Evolutionary conservation across 2,329 filamentous ascomycete species (phyloP), one percentile per base, ranked within the genome.

Genomic region (Dactylellina leptospora): DNA sequence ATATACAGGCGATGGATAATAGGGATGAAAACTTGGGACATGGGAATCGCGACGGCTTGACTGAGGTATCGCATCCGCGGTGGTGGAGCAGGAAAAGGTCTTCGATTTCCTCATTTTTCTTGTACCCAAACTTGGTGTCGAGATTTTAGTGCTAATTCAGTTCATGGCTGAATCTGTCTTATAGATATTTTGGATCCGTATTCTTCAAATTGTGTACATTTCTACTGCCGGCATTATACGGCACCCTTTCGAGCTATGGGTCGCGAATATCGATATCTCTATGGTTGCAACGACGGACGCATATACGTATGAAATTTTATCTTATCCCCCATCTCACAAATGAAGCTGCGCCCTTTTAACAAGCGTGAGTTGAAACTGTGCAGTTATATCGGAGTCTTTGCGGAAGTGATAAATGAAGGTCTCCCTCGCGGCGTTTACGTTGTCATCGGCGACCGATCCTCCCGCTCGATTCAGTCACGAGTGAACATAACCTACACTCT

Each of bases 391-490:
- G 83, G 84, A 18, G 84, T 87, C 0, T 82, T 90, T 0, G 85
- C 84, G 0, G 87, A 91, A 77, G 87, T 90, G 0, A 78, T 92
- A 13, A 91, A 91, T 74, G 89, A 92, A 77, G 88, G 89, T 0
- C 84, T 92, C 0, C 88, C 88, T 0, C 83, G 88, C 20, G 86
- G 88, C 0, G 83, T 87, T 0, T 92, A 87, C 85, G 81, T 87
- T 3, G 83, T 90, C 63, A 90, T 91, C 63, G 88, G 87, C 5
- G 87, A 91, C 78, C 83, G 83, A 23, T 79, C 84, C 0, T 85
- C 84, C 0, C 83, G 87, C 1, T 80, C 81, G 0, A 77, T 84
- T 0, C 68, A 79, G 0, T 81, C 84, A 10, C 83, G 88, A 0
- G 79, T 90, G 1, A 80, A 82, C 2, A 82, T 91, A 1, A 83